A percentile compares a stretch with the other conserved stretches of the same genome.
Evolutionary conservation across 768 basidiomycete genomes (phyloP).

Genomic region (Lanmaoa pseudosensibilis): DNA sequence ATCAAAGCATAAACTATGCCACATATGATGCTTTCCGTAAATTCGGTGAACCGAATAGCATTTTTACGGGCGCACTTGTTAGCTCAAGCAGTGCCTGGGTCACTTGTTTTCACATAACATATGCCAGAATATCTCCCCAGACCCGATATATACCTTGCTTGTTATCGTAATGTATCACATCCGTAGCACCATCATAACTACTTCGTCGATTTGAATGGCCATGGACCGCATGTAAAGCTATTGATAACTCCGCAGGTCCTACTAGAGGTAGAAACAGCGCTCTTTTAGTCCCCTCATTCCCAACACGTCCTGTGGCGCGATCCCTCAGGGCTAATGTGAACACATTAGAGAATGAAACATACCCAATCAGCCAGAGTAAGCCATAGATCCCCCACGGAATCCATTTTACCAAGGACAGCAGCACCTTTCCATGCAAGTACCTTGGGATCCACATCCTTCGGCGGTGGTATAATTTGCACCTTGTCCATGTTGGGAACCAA

Average conservation of each 20-base stretch:
- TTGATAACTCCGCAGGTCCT: background rate
- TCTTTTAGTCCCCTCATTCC: conserved; percentile 83
- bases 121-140: background rate
- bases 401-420: conserved; percentile 88
- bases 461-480: conserved; percentile 90
- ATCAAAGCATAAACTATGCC: conserved; percentile 23
- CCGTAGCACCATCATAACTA: background rate
- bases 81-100: conserved; percentile 4
- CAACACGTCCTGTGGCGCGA: conserved; percentile 56
- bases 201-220: background rate
- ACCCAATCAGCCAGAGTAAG: conserved; percentile 87
- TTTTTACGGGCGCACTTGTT: background rate
- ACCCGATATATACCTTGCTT: conserved; percentile 1
- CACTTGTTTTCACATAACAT: conserved; percentile 7
- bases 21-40: conserved; percentile 17
- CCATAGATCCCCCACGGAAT: conserved; percentile 88
- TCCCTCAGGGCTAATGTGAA: conserved; percentile 4
- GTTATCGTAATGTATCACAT: conserved; percentile 20
- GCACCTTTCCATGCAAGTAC: conserved; percentile 96
- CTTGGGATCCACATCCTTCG: conserved; percentile 88
- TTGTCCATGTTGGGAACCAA: conserved; percentile 83
- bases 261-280: conserved; percentile 73
- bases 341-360: conserved; percentile 23
- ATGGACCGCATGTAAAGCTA: background rate
- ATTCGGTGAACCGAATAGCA: conserved; percentile 3